Evolutionary conservation across 176 grass and related monocot species (phyloP).

Genomic region (Eragrostis nindensis): DNA sequence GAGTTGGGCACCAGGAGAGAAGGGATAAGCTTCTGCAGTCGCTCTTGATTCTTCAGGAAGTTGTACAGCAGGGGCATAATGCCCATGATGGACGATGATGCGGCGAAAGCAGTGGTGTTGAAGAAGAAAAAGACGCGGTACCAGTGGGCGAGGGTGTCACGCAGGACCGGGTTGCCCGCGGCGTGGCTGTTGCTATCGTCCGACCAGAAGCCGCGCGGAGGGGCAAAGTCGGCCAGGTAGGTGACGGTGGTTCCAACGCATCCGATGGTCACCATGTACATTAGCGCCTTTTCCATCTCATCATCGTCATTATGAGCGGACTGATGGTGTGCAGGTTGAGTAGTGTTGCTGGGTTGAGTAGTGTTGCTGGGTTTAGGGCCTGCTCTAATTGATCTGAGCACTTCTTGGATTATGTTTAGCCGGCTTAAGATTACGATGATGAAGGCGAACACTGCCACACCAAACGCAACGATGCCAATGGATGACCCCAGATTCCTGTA

Average conservation of each 20-base stretch:
- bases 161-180: background rate
- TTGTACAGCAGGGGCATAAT: background rate
- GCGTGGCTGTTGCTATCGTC: background rate
- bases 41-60: background rate
- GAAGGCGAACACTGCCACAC: background rate
- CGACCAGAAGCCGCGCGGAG: background rate
- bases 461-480: background rate
- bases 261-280: background rate
- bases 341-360: too few relatives aligned
- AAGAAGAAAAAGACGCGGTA: background rate
- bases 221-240: background rate
- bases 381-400: background rate
- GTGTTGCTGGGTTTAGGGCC: background rate
- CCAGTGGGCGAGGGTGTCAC: background rate
- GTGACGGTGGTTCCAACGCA: background rate
- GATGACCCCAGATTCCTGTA: background rate
- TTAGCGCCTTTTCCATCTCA: background rate
- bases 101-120: background rate
- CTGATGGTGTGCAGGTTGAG: too few relatives aligned
- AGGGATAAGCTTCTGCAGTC: too few relatives aligned
- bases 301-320: too few relatives aligned
- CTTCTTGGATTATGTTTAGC: too few relatives aligned
- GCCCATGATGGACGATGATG: background rate
- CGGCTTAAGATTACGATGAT: too few relatives aligned
- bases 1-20: background rate